A percentile compares a stretch with the other conserved stretches of the same genome.
Conservation (phyloP, 2,329 filamentous ascomycete species). For the Sphaerulina musiva region DNA sequence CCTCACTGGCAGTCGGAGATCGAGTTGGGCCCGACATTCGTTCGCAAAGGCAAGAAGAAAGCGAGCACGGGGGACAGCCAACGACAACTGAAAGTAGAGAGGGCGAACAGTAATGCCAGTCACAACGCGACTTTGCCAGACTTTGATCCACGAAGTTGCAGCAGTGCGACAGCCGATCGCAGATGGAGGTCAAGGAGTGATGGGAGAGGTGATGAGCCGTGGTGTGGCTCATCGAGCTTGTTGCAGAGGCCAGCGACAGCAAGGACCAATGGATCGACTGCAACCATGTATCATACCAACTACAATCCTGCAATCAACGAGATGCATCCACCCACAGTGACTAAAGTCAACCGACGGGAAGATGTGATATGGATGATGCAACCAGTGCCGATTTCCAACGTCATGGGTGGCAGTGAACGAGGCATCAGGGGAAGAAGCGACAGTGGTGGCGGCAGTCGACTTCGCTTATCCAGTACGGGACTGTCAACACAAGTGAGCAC, state of each 20-base stretch:
- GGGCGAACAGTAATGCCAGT: slow-evolving; percentile 37
- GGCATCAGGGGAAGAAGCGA: slow-evolving; percentile 53
- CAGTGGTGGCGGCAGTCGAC: slow-evolving; percentile 41
- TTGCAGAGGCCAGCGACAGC: slow-evolving; percentile 33
- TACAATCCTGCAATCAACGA: slow-evolving; percentile 59
- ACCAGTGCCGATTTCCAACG: slow-evolving; percentile 77
- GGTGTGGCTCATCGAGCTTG: slow-evolving; percentile 58
- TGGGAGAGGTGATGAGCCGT: slow-evolving; percentile 78
- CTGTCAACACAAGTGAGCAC: slow-evolving; percentile 36
- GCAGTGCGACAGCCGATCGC: slow-evolving; percentile 28
- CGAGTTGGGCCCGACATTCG: slow-evolving; percentile 60
- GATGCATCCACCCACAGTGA: slow-evolving; percentile 52
- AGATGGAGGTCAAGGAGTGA: slow-evolving; percentile 75
- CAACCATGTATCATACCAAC: slow-evolving; percentile 30
- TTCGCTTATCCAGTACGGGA: slow-evolving; percentile 15
- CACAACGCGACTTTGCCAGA: slow-evolving; percentile 27
- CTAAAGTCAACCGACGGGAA: slow-evolving; percentile 36
- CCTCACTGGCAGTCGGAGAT: slow-evolving; percentile 87
- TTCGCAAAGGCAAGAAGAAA: slow-evolving; percentile 42
- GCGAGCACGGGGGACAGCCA: slow-evolving; percentile 31
- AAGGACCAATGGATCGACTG: slow-evolving; percentile 13
- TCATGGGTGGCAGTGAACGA: slow-evolving; percentile 82
- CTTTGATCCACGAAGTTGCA: slow-evolving; percentile 25
- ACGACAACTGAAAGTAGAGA: slow-evolving; percentile 37
- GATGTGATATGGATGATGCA: slow-evolving; percentile 88